A percentile compares a stretch with the other conserved stretches of the same genome.
phyloP scores from a whole-genome alignment of 129 eudicot species.

The Calendula officinalis region DNA sequence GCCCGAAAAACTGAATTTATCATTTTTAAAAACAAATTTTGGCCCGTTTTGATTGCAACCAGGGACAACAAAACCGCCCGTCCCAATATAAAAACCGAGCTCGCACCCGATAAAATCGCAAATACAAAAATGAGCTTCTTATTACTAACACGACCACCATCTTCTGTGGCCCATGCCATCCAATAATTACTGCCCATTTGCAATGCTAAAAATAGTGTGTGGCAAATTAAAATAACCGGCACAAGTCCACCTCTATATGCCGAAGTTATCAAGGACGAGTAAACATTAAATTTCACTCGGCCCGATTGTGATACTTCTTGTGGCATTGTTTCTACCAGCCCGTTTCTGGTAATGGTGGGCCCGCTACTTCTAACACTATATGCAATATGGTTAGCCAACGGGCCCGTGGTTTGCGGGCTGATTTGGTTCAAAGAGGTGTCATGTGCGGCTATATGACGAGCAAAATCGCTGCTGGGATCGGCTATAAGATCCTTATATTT shows the following conservation, averaged over 20 bases:
- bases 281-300: conserved; percentile 57
- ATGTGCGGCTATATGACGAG: no score
- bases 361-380: no score
- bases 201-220: conserved; percentile 48
- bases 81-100: conserved; percentile 58
- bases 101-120: conserved; percentile 58
- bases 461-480: no score
- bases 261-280: conserved; percentile 71
- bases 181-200: conserved; percentile 89
- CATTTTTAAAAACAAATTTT: conserved; percentile 66
- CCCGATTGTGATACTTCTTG: conserved; percentile 83
- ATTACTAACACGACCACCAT: conserved; percentile 39
- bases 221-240: conserved; percentile 66
- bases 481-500: no score
- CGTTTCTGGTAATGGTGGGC: no score
- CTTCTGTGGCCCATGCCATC: conserved; percentile 92
- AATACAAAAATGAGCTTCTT: conserved; percentile 61
- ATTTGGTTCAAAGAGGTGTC: no score
- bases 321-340: no score
- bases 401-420: no score
- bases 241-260: conserved; percentile 79
- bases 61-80: conserved; percentile 54
- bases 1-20: conserved; percentile 67
- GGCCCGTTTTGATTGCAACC: conserved; percentile 69
- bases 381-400: no score